Base-by-base conservation (phyloP, 2,329 filamentous ascomycete genomes). In the Botryotinia calthae region DNA sequence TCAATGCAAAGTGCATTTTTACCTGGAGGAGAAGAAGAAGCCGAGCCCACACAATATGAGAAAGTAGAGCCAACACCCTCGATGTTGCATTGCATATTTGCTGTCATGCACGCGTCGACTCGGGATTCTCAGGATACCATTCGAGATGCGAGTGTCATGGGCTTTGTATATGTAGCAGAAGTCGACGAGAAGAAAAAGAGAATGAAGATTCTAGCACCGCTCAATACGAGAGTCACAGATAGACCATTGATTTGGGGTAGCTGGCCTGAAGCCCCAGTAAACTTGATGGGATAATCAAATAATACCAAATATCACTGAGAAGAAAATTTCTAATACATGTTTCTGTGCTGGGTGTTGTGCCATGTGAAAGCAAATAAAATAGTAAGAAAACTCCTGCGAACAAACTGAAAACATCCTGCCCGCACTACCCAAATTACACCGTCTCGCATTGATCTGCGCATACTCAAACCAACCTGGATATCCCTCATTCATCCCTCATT, bases 81-180 rank as follows among this genome's bases (percentile, higher is more conserved):
- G 37, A 89, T 98, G 82, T 88, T 93, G 75, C 94, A 97, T 79
- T 93, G 91, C 80, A 87, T 97, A 0, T 84, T 98, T 14, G 94
- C 95, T 0, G 90, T 99, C 70, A 94, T 97, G 82, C 90, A 94
- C 79, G 94, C 92, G 63, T 87, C 88, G 2, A 82, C 88, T 0
- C 90, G 88, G 64, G 94, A 96, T 74, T 84, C 87, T 0, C 87
- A 91, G 10, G 90, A 93, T 65, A 87, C 89, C 1, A 90, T 98
- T 62, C 88, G 93, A 20, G 91, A 95, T 77, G 90, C 94, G 12
- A 92, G 91, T 72, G 90, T 98, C 44, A 92, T 97, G 87, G 96
- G 96, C 0, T 99, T 97, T 79, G 87, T 98, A 44, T 98, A 97
- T 79, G 92, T 98, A 25, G 91, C 93, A 0, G 93, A 97, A 75